Evolutionary conservation across 257 asterid genomes (phyloP), one percentile per base, ranked within the genome.

Genomic region (Prunella vulgaris): DNA sequence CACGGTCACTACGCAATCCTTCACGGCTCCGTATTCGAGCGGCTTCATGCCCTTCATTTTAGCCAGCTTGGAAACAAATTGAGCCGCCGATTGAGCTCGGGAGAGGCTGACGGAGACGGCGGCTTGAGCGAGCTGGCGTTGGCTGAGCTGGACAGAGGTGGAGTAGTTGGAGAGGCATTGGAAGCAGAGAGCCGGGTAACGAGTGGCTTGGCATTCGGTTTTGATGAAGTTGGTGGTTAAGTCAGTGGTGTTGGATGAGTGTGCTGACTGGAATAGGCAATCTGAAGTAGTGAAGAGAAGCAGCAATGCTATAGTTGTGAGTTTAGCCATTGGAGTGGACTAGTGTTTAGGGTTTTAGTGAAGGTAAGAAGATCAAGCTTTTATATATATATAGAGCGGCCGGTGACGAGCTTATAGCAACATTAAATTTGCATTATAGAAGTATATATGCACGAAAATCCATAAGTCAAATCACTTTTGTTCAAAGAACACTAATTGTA

Each of bases 181-280:
- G 64, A 88, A 4, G 62, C 97, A 90, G 5, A 86, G 68, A 1
- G 82, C 64, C 8, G 91, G 90, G 75, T 85, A 88, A 24, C 80
- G 81, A 1, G 95, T 85, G 79, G 83, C 70, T 67, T 54, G 73
- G 74, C 97, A 90, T 33, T 89, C 86, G 58, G 78, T 38, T 40
- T 66, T 54, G 74, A 88, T 82, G 88, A 85, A 83, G 15, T 66
- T 64, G 9, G 70, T 20, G 25, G 40, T 17, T 7, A 79, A 46
- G 13, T 35, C 13, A 62, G 81, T 74, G 6, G 32, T 15, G 28
- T 27, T 5, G 33, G 80, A 0, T 37, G 8, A 28, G 33, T 28
- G 3, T n/a, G n/a, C 28, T 25, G 28, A 25, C 2, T 25, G 12
- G 42, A 7, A 69, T 2, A 76, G 68, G 20, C 15, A 65, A 14